phyloP scores from a whole-genome alignment of 176 grass and related monocot genomes.

The Canna indica region DNA sequence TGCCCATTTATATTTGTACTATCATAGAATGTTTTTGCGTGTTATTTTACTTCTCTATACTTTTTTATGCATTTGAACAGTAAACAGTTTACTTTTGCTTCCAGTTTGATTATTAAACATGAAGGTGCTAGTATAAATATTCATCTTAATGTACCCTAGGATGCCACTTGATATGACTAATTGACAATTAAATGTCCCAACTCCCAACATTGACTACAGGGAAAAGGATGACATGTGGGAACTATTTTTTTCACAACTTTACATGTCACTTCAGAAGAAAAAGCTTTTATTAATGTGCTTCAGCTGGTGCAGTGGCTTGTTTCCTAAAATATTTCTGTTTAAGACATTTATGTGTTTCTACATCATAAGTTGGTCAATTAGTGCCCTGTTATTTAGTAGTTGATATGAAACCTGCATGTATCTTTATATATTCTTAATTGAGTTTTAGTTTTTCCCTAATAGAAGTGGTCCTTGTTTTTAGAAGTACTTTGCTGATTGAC shows the following conservation, averaged over 20 bases:
- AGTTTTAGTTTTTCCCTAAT: no score
- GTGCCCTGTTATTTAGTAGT: no score
- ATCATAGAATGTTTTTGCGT: no score
- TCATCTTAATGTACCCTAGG: not conserved
- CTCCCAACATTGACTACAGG: not conserved
- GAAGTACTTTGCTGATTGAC: no score
- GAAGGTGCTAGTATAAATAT: not conserved
- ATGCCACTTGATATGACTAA: not conserved
- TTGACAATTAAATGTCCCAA: not conserved
- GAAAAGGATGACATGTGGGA: not conserved
- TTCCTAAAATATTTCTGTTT: no score
- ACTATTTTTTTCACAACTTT: not conserved
- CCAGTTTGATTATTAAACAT: not conserved
- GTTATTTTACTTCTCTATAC: not conserved
- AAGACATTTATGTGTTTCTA: no score
- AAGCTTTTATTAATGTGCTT: not conserved
- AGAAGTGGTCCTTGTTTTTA: no score
- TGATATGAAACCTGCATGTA: no score
- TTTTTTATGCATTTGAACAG: not conserved
- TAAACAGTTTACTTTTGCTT: not conserved
- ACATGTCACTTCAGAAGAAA: not conserved
- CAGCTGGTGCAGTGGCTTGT: no score
- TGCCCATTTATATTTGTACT: no score
- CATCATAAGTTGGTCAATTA: no score
- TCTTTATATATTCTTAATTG: no score